Conservation (phyloP, 805 yeast genomes). For the Groenewaldozyma tartarivorans region DNA sequence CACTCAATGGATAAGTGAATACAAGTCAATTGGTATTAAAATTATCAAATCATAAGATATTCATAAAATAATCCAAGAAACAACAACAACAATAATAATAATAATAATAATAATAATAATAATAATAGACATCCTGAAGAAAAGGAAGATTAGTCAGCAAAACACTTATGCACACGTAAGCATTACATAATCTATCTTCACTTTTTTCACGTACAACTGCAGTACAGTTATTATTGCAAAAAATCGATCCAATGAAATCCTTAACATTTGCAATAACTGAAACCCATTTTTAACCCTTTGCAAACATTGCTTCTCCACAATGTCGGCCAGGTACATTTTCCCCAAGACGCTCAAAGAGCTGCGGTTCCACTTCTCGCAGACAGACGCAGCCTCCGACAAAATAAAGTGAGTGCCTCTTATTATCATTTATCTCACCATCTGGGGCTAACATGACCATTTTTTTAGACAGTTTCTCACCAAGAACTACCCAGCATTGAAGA, state of each 20-base stretch:
- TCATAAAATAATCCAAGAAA: no score
- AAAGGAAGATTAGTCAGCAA: no score
- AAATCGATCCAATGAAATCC: background rate
- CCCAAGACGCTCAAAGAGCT: constrained; percentile 59
- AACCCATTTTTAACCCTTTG: constrained; percentile 1
- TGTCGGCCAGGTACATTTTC: constrained; percentile 29
- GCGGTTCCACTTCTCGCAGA: constrained; percentile 72
- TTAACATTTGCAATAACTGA: background rate
- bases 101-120: no score
- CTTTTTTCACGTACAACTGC: background rate
- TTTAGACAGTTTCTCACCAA: constrained; percentile 50
- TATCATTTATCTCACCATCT: background rate
- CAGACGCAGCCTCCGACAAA: constrained; percentile 61
- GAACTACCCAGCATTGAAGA: constrained; percentile 56
- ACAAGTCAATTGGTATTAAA: no score
- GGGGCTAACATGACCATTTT: constrained; percentile 4
- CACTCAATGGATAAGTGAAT: no score
- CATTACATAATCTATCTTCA: background rate
- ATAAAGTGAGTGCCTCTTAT: constrained; percentile 36
- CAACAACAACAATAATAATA: no score
- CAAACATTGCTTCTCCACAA: background rate
- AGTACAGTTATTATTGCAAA: background rate
- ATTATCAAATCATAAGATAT: no score
- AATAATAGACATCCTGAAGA: no score
- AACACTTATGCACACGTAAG: background rate